Evolutionary conservation across 2,329 filamentous ascomycete species (phyloP).

Genomic region (Teratosphaeria nubilosa): DNA sequence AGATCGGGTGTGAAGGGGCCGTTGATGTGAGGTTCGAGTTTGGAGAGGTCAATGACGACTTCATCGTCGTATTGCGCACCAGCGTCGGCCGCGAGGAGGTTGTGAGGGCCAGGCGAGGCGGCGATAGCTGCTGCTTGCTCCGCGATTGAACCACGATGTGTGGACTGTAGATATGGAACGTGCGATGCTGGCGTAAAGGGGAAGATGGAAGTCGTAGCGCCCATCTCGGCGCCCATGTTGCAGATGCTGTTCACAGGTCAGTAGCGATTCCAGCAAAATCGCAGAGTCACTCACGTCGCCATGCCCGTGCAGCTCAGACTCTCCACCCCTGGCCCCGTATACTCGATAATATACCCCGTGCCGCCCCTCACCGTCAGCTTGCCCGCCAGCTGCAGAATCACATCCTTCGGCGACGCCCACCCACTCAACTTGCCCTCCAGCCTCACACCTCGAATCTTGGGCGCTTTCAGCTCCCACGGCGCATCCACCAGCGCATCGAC

Average conservation of each 20-base stretch:
- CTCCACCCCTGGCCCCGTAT: conserved; percentile 67
- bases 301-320: conserved; percentile 86
- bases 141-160: conserved; percentile 64
- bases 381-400: conserved; percentile 83
- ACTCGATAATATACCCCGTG: conserved; percentile 85
- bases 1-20: conserved; percentile 94
- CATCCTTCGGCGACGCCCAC: conserved; percentile 92
- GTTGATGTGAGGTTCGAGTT: conserved; percentile 91
- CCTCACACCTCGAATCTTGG: conserved; percentile 76
- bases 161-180: conserved; percentile 75
- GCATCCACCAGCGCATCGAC: conserved; percentile 94
- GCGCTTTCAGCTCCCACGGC: conserved; percentile 95
- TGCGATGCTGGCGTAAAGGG: conserved; percentile 75
- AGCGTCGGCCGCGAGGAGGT: conserved; percentile 65
- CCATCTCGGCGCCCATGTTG: conserved; percentile 75
- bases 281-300: conserved; percentile 48
- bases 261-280: neutral
- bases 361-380: conserved; percentile 80
- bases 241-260: neutral
- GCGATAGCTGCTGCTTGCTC: conserved; percentile 54
- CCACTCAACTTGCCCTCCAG: conserved; percentile 74
- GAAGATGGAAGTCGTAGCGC: conserved; percentile 92
- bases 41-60: conserved; percentile 80
- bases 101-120: conserved; percentile 46
- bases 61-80: conserved; percentile 82